These are phyloP conservation scores for Guillardia theta DNA, from an alignment of 78 protist species.

Conservation along the genomic window DNA sequence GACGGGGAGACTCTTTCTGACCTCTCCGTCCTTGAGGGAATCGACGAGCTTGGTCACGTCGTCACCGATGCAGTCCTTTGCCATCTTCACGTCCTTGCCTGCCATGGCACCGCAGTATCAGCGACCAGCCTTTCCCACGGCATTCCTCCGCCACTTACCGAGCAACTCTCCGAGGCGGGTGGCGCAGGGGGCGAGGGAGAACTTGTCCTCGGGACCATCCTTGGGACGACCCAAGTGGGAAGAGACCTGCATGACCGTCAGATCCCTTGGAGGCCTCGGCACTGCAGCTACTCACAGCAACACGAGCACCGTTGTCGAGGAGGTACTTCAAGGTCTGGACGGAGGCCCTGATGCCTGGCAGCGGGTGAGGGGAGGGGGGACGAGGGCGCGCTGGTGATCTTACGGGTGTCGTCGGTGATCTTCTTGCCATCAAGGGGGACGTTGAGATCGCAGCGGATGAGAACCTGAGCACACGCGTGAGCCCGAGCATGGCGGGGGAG, in stretches of 20 bases:
- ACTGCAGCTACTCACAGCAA: too few species aligned
- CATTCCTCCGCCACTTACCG: neutral
- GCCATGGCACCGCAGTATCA: too few species aligned
- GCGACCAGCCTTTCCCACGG: neutral
- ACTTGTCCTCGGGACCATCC: slow-evolving; percentile 60
- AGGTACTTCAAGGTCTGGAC: slow-evolving; percentile 60
- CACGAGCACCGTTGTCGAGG: slow-evolving; percentile 49
- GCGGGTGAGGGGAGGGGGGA: neutral
- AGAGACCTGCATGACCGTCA: slow-evolving; percentile 56
- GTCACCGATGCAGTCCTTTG: slow-evolving; percentile 61
- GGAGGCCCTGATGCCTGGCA: neutral
- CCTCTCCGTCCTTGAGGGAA: neutral
- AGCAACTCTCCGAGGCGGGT: slow-evolving; percentile 56
- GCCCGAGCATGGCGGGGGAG: too few species aligned
- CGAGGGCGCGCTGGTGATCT: slow-evolving; percentile 30
- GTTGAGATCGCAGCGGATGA: slow-evolving; percentile 74
- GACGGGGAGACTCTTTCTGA: neutral
- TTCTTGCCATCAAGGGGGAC: slow-evolving; percentile 69
- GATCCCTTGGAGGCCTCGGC: too few species aligned
- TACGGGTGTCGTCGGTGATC: slow-evolving; percentile 65
- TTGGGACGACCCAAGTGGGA: slow-evolving; percentile 82
- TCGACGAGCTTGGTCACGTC: neutral
- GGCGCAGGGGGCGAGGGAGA: slow-evolving; percentile 63
- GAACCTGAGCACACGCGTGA: neutral
- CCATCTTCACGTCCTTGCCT: neutral